Evolutionary conservation across 768 basidiomycete species (phyloP).

Genomic region (Macrolepiota albuminosa): DNA sequence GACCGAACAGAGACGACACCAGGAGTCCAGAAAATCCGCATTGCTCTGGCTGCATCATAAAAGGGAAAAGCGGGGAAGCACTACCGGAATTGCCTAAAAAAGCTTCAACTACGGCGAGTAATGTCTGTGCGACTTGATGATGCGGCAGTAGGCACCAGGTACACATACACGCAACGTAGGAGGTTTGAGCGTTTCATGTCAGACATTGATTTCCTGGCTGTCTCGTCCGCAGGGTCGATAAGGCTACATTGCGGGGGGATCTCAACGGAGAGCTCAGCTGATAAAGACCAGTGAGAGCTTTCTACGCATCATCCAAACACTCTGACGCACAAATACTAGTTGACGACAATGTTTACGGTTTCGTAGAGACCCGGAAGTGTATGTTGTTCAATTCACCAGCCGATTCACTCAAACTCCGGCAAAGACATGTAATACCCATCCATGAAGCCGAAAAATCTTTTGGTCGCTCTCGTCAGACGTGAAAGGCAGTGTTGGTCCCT

Average conservation of each 20-base stretch:
- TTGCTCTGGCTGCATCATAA: not conserved
- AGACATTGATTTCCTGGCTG: not conserved
- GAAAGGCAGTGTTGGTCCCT: not conserved
- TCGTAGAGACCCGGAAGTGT: not conserved
- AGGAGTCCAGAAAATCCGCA: not conserved
- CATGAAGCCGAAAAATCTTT: not conserved
- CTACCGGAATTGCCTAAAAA: not conserved
- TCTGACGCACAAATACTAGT: not conserved
- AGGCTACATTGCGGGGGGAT: not conserved
- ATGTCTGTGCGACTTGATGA: not conserved
- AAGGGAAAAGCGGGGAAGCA: not conserved
- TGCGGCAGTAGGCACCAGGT: not conserved
- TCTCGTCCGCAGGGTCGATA: not conserved
- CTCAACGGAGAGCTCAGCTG: not conserved
- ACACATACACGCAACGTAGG: not conserved
- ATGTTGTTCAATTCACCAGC: not conserved
- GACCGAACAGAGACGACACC: not conserved
- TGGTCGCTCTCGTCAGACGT: not conserved
- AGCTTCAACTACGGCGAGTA: not conserved
- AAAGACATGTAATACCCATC: not conserved
- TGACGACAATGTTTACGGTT: not conserved
- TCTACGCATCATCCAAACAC: not conserved
- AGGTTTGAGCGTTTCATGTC: constrained; percentile 2
- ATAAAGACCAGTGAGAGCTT: not conserved
- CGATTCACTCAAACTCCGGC: not conserved